These are phyloP conservation scores for Podaxis carcinomalis DNA, from an alignment of 768 basidiomycete species.

Conservation along the genomic window DNA sequence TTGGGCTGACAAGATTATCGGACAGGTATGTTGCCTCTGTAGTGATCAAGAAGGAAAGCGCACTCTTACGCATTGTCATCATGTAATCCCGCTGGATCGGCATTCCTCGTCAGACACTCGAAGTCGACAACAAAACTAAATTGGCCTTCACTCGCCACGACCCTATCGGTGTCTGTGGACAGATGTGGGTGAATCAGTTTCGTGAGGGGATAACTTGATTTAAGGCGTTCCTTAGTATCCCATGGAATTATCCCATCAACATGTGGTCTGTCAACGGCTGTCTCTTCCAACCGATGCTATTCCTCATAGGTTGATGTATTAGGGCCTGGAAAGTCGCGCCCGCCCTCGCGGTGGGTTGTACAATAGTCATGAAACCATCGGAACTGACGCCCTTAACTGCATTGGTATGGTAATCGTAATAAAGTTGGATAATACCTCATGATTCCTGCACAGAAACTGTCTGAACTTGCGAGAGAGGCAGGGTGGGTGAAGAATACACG, in stretches of 20 bases:
- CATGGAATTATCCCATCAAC: slow-evolving; percentile 90
- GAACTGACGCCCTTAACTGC: slow-evolving; percentile 84
- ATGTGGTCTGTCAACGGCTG: slow-evolving; percentile 55
- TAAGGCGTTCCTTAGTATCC: slow-evolving; percentile 49
- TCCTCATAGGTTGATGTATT: background rate
- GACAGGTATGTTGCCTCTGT: slow-evolving; percentile 50
- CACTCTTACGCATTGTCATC: background rate
- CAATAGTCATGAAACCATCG: slow-evolving; percentile 93
- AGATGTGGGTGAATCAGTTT: slow-evolving; percentile 54
- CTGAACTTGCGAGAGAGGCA: slow-evolving; percentile 77
- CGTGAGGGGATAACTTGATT: background rate
- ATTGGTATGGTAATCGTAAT: slow-evolving; percentile 41
- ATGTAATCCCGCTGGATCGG: background rate
- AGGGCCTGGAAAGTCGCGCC: slow-evolving; percentile 94
- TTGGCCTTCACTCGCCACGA: slow-evolving; percentile 85
- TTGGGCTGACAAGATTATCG: slow-evolving; percentile 92
- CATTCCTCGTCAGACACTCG: slow-evolving; percentile 50
- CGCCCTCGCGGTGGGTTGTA: slow-evolving; percentile 87
- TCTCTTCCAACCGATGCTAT: background rate
- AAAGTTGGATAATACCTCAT: slow-evolving; percentile 10
- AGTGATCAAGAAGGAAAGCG: background rate
- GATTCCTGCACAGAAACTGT: slow-evolving; percentile 55
- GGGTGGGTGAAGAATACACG: slow-evolving; percentile 45
- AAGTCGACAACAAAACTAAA: slow-evolving; percentile 77
- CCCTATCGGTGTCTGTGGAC: slow-evolving; percentile 92